Percentiles rank a stretch among this genome's conserved stretches.
Conservation (phyloP, 2,329 filamentous ascomycete species). For the Magnaporthiopsis incrustans region DNA sequence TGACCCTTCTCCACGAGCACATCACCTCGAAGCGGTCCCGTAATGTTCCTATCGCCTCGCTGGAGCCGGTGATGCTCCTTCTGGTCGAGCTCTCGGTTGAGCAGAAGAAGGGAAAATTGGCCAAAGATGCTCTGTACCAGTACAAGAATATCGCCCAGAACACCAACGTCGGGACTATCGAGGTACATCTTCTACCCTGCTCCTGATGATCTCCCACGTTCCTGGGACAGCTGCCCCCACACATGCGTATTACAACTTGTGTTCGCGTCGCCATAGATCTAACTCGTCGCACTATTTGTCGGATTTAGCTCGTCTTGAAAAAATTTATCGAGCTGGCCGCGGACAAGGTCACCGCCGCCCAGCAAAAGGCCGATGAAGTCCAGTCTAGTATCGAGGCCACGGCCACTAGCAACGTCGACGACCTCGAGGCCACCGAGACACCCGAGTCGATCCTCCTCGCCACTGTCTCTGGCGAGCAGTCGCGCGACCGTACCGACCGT, state of each 20-base stretch:
- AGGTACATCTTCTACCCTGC: constrained; percentile 26
- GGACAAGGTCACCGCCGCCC: constrained; percentile 90
- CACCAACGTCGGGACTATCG: constrained; percentile 95
- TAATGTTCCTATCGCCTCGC: constrained; percentile 89
- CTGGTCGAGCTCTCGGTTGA: constrained; percentile 96
- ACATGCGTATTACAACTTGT: constrained; percentile 52
- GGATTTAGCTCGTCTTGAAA: constrained; percentile 72
- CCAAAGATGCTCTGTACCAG: constrained; percentile 97
- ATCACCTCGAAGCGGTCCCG: constrained; percentile 96
- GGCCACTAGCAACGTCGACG: constrained; percentile 71
- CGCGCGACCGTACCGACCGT: constrained; percentile 91
- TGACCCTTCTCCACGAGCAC: constrained; percentile 96
- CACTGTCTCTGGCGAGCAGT: constrained; percentile 96
- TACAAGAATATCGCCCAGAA: constrained; percentile 99
- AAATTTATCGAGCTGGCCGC: constrained; percentile 97
- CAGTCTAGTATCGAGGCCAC: constrained; percentile 78
- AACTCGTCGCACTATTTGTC: not conserved
- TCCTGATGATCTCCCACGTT: not conserved
- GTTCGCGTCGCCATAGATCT: not conserved
- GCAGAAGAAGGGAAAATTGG: constrained; percentile 94
- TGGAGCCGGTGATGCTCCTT: constrained; percentile 98
- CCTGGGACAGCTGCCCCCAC: too few relatives aligned
- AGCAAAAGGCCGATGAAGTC: constrained; percentile 91
- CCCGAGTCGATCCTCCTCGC: constrained; percentile 96
- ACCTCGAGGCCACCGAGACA: constrained; percentile 94